phyloP scores from a whole-genome alignment of 768 basidiomycete species.

The Lactarius psammicola region DNA sequence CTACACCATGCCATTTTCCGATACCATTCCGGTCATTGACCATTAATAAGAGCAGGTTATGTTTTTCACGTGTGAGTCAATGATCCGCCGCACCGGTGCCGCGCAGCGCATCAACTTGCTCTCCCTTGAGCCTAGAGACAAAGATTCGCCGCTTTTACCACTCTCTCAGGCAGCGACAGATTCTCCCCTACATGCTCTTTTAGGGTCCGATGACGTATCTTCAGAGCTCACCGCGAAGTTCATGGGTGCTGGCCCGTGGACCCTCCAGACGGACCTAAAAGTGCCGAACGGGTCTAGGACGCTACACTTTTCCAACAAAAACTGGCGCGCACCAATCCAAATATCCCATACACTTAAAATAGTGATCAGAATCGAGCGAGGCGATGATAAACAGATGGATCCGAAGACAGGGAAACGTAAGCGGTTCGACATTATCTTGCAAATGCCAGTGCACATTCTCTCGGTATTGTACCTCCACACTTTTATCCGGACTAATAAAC shows the following conservation, averaged over 20 bases:
- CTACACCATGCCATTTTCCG: slow-evolving; percentile 29
- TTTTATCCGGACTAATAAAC: not conserved
- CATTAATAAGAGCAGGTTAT: slow-evolving; percentile 68
- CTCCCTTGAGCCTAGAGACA: slow-evolving; percentile 8
- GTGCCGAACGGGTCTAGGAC: slow-evolving; percentile 59
- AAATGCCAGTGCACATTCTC: slow-evolving; percentile 81
- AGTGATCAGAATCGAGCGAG: slow-evolving; percentile 78
- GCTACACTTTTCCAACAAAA: slow-evolving; percentile 78
- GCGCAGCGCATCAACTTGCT: slow-evolving; percentile 30
- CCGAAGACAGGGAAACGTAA: slow-evolving; percentile 70
- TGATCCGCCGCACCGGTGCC: slow-evolving; percentile 67
- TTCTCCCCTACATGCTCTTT: slow-evolving; percentile 58
- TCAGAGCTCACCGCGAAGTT: slow-evolving; percentile 38
- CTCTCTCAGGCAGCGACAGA: slow-evolving; percentile 62
- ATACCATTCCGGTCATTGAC: not conserved
- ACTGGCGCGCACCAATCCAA: slow-evolving; percentile 69
- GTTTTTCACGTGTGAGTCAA: slow-evolving; percentile 69
- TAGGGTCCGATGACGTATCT: slow-evolving; percentile 40
- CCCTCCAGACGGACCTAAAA: slow-evolving; percentile 62
- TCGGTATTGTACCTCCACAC: slow-evolving; percentile 54
- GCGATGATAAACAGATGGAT: slow-evolving; percentile 64
- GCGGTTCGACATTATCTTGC: slow-evolving; percentile 83
- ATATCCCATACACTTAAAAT: slow-evolving; percentile 80
- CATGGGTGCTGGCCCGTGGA: slow-evolving; percentile 48
- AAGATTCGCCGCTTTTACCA: slow-evolving; percentile 51